A percentile compares a stretch with the other conserved stretches of the same genome.
Evolutionary conservation across 2,329 filamentous ascomycete species (phyloP).

Genomic region (Stenocarpella maydis): DNA sequence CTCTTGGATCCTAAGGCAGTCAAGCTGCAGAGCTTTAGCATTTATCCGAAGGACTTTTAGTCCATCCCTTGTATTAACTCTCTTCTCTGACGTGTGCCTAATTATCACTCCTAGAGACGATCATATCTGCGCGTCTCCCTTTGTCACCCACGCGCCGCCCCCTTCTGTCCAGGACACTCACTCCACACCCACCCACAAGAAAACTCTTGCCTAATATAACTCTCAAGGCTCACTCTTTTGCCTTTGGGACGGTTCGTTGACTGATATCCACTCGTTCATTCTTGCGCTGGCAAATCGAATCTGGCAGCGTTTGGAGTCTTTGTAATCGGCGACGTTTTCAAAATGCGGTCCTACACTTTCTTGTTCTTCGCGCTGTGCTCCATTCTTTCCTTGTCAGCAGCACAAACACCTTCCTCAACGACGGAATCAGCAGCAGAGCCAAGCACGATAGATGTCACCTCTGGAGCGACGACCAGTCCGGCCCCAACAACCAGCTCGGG

Average conservation of each 20-base stretch:
- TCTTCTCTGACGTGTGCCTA: neutral
- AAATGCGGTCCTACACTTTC: slow-evolving; percentile 37
- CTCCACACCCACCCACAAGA: slow-evolving; percentile 4
- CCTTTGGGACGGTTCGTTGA: neutral
- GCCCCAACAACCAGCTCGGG: slow-evolving; percentile 28
- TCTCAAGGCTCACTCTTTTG: slow-evolving; percentile 15
- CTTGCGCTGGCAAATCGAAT: neutral
- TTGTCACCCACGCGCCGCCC: neutral
- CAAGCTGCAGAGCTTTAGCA: neutral
- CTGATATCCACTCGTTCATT: neutral
- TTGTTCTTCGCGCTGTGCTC: slow-evolving; percentile 44
- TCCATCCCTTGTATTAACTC: neutral
- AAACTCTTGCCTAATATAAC: neutral
- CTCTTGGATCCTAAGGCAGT: neutral
- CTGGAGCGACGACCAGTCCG: slow-evolving; percentile 29
- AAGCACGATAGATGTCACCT: slow-evolving; percentile 36
- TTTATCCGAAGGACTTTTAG: neutral
- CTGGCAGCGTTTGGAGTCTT: neutral
- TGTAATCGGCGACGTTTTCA: slow-evolving; percentile 7
- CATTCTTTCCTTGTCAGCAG: slow-evolving; percentile 42
- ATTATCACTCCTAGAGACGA: neutral
- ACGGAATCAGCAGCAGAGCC: slow-evolving; percentile 33
- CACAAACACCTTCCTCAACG: slow-evolving; percentile 45
- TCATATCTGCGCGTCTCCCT: neutral
- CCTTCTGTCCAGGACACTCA: neutral